Evolutionary conservation across 148 eudicot species (phyloP), one percentile per base, ranked within the genome.

Genomic region (Cornus kousa): DNA sequence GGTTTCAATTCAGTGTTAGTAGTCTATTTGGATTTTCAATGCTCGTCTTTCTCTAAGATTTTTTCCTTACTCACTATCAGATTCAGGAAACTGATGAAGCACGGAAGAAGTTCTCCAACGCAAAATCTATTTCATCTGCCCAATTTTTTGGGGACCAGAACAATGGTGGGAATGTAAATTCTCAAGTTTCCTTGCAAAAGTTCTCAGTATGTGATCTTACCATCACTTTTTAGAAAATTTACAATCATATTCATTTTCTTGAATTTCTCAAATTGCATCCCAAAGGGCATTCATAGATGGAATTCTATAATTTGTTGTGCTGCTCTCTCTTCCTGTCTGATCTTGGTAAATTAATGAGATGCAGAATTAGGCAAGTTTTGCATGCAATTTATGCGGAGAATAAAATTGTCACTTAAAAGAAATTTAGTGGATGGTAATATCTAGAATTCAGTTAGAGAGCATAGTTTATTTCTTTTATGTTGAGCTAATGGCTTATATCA

Each of bases 21-120:
- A 35, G 73, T 55, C 39, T 37, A 72, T 75, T 80, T 64, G 67
- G 28, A 23, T 12, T 28, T 83, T 40, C 70, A 20, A 71, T 68
- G 23, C 12, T 12, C 57, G 23, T 68, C 67, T 43, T 12, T 79
- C 74, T 43, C 64, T 78, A 69, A 72, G 7, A 1, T 57, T 72
- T 60, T 20, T 31, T 78, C 3, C 28, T 50, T 67, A 11, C 22
- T 62, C 48, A 46, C 75, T 72, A 28, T 72, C 89, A 91, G 99
- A 74, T 86, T 72, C 90, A 91, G 87, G 99, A 95, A 86, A 91
- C 94, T 62, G 99, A 95, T 77, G 99, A 95, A 80, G 99, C 99
- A 19, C 90, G 99, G 85, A 93, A 93, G 85, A 95, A 95, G 84
- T 95, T 95, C 86, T 86, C 97, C 20, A 93, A 95, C 85, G 99